Conservation (phyloP, 2,329 filamentous ascomycete genomes). For the Rutstroemia sp. region DNA sequence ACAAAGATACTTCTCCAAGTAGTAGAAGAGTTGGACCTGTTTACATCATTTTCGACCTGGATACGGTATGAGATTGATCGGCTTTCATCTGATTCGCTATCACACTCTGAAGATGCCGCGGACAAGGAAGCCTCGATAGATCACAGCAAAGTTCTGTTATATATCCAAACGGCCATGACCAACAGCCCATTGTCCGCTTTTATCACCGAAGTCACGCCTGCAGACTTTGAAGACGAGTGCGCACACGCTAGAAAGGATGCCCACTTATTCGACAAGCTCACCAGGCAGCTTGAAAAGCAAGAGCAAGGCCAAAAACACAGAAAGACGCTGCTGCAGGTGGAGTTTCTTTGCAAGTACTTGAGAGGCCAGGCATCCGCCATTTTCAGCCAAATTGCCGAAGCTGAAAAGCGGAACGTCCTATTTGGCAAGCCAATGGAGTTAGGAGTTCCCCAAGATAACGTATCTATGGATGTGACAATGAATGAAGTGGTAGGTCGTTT, state of each 20-base stretch:
- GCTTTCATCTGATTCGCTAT: conserved; percentile 54
- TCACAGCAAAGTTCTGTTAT: conserved; percentile 63
- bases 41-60: conserved; percentile 75
- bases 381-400: conserved; percentile 61
- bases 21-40: conserved; percentile 72
- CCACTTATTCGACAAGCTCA: conserved; percentile 41
- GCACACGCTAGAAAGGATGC: conserved; percentile 37
- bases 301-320: conserved; percentile 31
- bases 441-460: conserved; percentile 12
- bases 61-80: conserved; percentile 76
- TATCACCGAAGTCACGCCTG: conserved; percentile 43
- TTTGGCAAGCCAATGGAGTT: conserved; percentile 46
- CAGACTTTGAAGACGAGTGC: conserved; percentile 44
- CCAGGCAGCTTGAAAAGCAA: conserved; percentile 26
- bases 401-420: conserved; percentile 59
- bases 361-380: conserved; percentile 50
- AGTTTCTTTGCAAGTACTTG: conserved; percentile 54
- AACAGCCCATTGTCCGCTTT: conserved; percentile 58
- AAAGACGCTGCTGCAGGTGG: conserved; percentile 51
- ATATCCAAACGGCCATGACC: conserved; percentile 65
- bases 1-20: conserved; percentile 65
- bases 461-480: conserved; percentile 25
- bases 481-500: conserved; percentile 16
- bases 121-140: conserved; percentile 75
- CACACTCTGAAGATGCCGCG: conserved; percentile 59